phyloP scores from a whole-genome alignment of 257 asterid species.

The Avicennia marina region DNA sequence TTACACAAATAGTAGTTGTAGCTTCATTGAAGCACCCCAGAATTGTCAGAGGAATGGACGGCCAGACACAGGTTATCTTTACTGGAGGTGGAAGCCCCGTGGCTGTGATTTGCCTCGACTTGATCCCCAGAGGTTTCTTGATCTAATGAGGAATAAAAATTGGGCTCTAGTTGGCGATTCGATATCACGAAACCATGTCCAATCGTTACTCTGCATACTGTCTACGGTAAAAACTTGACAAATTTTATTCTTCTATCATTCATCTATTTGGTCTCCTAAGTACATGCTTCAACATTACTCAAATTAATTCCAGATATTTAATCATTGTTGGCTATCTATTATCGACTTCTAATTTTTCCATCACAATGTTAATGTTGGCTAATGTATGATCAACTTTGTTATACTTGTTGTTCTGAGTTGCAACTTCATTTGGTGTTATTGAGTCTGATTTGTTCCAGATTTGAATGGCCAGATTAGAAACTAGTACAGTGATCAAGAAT shows the following conservation, averaged over 20 bases:
- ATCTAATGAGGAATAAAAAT: slow-evolving; percentile 57
- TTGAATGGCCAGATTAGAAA: too few relatives aligned
- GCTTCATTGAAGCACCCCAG: slow-evolving; percentile 55
- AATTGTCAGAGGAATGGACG: slow-evolving; percentile 75
- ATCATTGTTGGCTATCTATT: too few relatives aligned
- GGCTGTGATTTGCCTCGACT: slow-evolving; percentile 58
- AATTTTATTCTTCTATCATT: not conserved
- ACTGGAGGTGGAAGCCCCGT: slow-evolving; percentile 87
- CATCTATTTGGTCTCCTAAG: too few relatives aligned
- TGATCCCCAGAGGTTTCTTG: slow-evolving; percentile 55
- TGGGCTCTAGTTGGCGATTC: slow-evolving; percentile 86
- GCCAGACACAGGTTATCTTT: slow-evolving; percentile 55
- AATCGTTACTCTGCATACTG: slow-evolving; percentile 68
- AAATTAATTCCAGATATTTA: too few relatives aligned
- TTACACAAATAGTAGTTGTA: slow-evolving; percentile 64
- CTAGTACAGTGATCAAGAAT: too few relatives aligned
- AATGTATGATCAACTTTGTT: too few relatives aligned
- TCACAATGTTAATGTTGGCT: too few relatives aligned
- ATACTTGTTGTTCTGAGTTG: too few relatives aligned
- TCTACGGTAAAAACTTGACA: slow-evolving; percentile 46
- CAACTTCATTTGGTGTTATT: too few relatives aligned
- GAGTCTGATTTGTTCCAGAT: too few relatives aligned
- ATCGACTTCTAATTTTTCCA: too few relatives aligned
- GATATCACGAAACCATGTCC: slow-evolving; percentile 72
- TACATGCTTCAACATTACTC: too few relatives aligned